Base-by-base conservation (phyloP, 1,284 basidiomycete species). In the Cryptococcus maquisensis region DNA sequence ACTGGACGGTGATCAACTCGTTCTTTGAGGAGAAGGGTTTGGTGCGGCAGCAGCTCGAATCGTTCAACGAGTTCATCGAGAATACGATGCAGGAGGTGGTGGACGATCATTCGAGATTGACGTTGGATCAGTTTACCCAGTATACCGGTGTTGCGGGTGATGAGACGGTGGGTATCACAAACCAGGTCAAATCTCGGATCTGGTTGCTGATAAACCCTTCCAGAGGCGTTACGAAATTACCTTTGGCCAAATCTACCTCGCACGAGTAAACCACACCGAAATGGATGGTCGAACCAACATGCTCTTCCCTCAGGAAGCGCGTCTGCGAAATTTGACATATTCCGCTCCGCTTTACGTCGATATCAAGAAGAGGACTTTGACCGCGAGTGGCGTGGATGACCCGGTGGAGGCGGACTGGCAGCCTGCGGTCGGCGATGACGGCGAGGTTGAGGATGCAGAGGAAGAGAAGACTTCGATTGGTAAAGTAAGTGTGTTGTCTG, bases 11-110 rank as follows among this genome's bases (percentile, higher is more conserved):
- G 67, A 98, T 98, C 69, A 88, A 90, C 58, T 86, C 90, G 67
- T 98, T 97, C 81, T 98, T 98, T 74, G 87, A 91, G 60, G 89
- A 94, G 75, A 97, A 96, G 77, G 95, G 95, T 77, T 86, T 99
- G 56, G 96, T 98, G 54, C 85, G 92, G 52, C 96, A 98, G 75
- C 95, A 99, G 76, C 84, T 98, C 54, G 93, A 96, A 79, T 95
- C 91, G 28, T 99, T 96, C 79, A 94, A 99, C 76, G 96, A 98
- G 78, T 99, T 98, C 71, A 90, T 99, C 47, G 91, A 95, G 75
- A 98, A 97, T 71, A 98, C 94, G n/a, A 97, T 99, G 89, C 95
- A 98, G 78, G 95, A 98, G 74, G 82, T 99, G 35, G 94, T 99
- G 36, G 95, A 98, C 71, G 96, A 99, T 78, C 92, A 90, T 64